A percentile compares a stretch with the other conserved stretches of the same genome.
Evolutionary conservation across 164 flowering plant species (phyloP).

Genomic region (Buxus sempervirens): DNA sequence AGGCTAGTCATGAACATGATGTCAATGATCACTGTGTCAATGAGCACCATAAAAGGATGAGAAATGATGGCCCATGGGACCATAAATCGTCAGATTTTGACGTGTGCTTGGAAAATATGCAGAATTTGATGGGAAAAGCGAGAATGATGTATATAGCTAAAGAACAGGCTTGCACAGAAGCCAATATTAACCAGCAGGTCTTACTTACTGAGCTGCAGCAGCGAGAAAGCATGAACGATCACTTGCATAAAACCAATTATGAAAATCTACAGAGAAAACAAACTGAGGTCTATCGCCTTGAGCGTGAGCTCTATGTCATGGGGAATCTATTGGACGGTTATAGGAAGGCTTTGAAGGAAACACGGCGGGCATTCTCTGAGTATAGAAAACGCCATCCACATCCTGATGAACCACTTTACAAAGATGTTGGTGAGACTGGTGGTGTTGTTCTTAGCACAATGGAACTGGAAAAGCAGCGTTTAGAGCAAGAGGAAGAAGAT

Average conservation of each 20-base stretch:
- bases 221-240: conserved; percentile 35
- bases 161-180: conserved; percentile 35
- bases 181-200: conserved; percentile 34
- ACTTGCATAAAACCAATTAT: conserved; percentile 33
- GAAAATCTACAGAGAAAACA: conserved; percentile 53
- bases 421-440: conserved; percentile 61
- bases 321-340: conserved; percentile 53
- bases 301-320: conserved; percentile 64
- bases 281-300: conserved; percentile 42
- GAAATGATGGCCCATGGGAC: conserved; percentile 51
- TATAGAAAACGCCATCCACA: conserved; percentile 46
- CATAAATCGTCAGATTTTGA: conserved; percentile 35
- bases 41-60: conserved; percentile 51
- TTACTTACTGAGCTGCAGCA: conserved; percentile 48
- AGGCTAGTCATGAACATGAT: conserved; percentile 41
- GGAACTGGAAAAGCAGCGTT: conserved; percentile 50
- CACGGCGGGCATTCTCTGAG: conserved; percentile 49
- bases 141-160: conserved; percentile 42
- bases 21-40: conserved; percentile 22
- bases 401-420: conserved; percentile 68
- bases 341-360: conserved; percentile 66
- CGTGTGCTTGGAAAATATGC: conserved; percentile 42
- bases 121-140: conserved; percentile 40
- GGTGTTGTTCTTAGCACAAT: conserved; percentile 59
- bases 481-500: conserved; percentile 66